Percentiles rank a stretch among this genome's conserved stretches.
Evolutionary conservation across 2,329 filamentous ascomycete genomes (phyloP).

Genomic region (Chrysosporium keratinophilum): DNA sequence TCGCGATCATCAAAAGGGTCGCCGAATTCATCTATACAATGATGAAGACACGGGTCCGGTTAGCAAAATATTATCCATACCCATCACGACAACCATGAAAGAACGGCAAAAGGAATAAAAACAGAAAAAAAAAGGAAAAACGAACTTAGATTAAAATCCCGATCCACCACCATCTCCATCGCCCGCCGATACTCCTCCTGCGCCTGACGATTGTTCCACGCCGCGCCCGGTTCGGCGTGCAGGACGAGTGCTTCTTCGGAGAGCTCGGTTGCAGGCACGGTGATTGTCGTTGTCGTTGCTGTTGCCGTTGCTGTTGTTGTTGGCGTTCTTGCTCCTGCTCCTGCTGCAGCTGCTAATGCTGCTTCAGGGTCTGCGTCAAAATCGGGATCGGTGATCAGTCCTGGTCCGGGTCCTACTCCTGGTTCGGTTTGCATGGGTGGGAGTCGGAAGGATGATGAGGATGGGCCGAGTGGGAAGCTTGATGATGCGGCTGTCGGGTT

Average conservation of each 20-base stretch:
- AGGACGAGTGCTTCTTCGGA: conserved; percentile 21
- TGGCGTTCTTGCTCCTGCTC: neutral
- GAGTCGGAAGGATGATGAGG: too few relatives aligned
- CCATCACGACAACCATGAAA: neutral
- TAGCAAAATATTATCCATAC: neutral
- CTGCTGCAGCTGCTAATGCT: neutral
- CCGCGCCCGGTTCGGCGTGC: conserved; percentile 37
- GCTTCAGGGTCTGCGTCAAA: too few relatives aligned
- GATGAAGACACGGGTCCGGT: neutral
- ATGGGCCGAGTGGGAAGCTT: too few relatives aligned
- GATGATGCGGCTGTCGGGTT: too few relatives aligned
- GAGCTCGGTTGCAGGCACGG: neutral
- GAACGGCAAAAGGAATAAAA: neutral
- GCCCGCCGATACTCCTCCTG: conserved; percentile 46
- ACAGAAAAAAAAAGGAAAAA: neutral
- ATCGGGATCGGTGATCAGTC: too few relatives aligned
- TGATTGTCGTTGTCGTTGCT: neutral
- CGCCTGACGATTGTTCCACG: conserved; percentile 48
- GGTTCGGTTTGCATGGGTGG: too few relatives aligned
- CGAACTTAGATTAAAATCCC: conserved; percentile 42
- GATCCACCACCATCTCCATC: conserved; percentile 42
- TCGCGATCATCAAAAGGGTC: conserved; percentile 38
- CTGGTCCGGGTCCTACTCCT: too few relatives aligned
- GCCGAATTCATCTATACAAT: conserved; percentile 34
- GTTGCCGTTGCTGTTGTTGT: neutral